These are phyloP conservation scores for Amanita brunnescens DNA, from an alignment of 768 basidiomycete species.

Conservation along the genomic window DNA sequence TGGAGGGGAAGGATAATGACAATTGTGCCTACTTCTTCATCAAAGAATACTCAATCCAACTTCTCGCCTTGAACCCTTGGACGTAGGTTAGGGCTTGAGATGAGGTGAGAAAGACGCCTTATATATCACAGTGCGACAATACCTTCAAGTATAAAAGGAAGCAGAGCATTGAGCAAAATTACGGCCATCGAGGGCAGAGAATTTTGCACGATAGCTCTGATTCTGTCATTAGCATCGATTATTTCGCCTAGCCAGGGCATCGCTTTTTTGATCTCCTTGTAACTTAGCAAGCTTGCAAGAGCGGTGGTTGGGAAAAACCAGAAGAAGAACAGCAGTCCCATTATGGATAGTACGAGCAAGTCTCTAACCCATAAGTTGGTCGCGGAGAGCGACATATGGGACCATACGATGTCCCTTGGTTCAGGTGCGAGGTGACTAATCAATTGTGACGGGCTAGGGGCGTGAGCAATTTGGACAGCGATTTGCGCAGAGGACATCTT, in stretches of 20 bases:
- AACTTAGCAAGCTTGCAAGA: slow-evolving; percentile 81
- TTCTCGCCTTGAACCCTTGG: slow-evolving; percentile 86
- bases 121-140: not conserved
- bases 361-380: slow-evolving; percentile 56
- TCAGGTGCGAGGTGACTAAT: slow-evolving; percentile 80
- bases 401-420: slow-evolving; percentile 94
- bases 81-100: slow-evolving; percentile 62
- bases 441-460: slow-evolving; percentile 55
- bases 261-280: slow-evolving; percentile 85
- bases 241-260: slow-evolving; percentile 82
- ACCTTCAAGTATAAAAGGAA: slow-evolving; percentile 91
- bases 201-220: slow-evolving; percentile 88
- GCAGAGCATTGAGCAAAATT: slow-evolving; percentile 78
- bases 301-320: slow-evolving; percentile 91
- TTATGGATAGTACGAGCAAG: slow-evolving; percentile 57
- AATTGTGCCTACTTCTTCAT: slow-evolving; percentile 65
- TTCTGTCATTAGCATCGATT: slow-evolving; percentile 72
- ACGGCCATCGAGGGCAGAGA: slow-evolving; percentile 88
- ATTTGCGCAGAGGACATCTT: slow-evolving; percentile 95
- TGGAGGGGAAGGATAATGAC: not conserved
- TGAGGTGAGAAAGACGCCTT: slow-evolving; percentile 4
- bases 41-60: slow-evolving; percentile 89
- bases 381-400: slow-evolving; percentile 68
- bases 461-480: slow-evolving; percentile 77
- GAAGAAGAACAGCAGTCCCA: slow-evolving; percentile 72